Percentiles rank a stretch among this genome's conserved stretches.
Evolutionary conservation across 805 yeast species (phyloP).

Genomic region (Wickerhamiella azyma): DNA sequence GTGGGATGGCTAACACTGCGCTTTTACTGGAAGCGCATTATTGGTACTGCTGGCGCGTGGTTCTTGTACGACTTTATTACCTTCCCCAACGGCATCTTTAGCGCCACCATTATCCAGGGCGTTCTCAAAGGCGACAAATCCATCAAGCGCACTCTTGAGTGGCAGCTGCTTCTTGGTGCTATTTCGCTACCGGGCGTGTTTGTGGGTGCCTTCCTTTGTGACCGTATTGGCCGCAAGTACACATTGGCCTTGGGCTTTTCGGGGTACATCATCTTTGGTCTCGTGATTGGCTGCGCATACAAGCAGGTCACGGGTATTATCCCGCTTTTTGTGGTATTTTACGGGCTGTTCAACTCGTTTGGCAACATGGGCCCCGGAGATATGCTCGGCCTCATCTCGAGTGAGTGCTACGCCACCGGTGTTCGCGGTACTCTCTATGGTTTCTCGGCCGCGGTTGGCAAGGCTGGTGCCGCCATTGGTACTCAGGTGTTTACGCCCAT

Average conservation of each 20-base stretch:
- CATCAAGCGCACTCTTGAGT: conserved; percentile 50
- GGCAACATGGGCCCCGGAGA: conserved; percentile 76
- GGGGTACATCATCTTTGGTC: conserved; percentile 51
- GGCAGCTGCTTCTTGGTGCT: conserved; percentile 55
- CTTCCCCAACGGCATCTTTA: conserved; percentile 64
- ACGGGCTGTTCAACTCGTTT: conserved; percentile 54
- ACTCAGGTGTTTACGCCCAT: conserved; percentile 61
- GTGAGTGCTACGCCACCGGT: conserved; percentile 64
- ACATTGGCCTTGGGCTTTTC: conserved; percentile 57
- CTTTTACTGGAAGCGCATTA: conserved; percentile 52
- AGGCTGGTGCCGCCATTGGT: conserved; percentile 77
- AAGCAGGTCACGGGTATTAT: conserved; percentile 42
- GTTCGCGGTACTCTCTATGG: conserved; percentile 68
- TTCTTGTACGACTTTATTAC: conserved; percentile 70
- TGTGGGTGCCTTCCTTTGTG: conserved; percentile 53
- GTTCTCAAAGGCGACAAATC: conserved; percentile 23
- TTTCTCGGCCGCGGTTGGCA: conserved; percentile 64
- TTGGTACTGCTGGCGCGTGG: conserved; percentile 69
- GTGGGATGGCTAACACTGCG: conserved; percentile 33
- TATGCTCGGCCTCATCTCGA: conserved; percentile 51
- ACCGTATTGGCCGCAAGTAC: conserved; percentile 54
- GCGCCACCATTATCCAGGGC: conserved; percentile 45
- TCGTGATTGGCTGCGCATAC: conserved; percentile 34
- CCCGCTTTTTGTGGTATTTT: conserved; percentile 54
- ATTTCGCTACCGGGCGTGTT: conserved; percentile 62